phyloP scores from a whole-genome alignment of 345 rosid genomes.

The Euphorbia lathyris region DNA sequence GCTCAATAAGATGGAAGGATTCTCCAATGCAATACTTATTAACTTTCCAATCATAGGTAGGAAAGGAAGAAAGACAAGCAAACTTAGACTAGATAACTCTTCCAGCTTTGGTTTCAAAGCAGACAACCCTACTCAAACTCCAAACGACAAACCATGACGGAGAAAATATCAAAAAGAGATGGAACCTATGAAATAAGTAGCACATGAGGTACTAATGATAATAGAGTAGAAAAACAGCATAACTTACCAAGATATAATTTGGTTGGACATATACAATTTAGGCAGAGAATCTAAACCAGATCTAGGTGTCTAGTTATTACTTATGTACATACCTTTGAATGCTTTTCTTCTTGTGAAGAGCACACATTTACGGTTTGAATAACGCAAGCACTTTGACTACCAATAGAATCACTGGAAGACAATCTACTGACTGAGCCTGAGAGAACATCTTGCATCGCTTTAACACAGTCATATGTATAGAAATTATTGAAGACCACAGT shows the following conservation, averaged over 20 bases:
- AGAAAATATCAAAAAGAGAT: background rate
- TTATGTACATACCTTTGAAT: slow-evolving; percentile 41
- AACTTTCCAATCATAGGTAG: too few relatives aligned
- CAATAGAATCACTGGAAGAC: slow-evolving; percentile 39
- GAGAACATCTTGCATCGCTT: slow-evolving; percentile 41
- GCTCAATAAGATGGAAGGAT: too few relatives aligned
- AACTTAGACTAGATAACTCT: background rate
- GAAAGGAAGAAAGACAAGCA: background rate
- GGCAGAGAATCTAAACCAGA: background rate
- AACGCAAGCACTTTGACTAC: slow-evolving; percentile 52
- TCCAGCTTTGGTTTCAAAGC: too few relatives aligned
- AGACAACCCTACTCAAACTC: background rate
- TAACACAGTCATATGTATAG: slow-evolving; percentile 23
- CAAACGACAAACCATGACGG: background rate
- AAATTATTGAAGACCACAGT: slow-evolving; percentile 50
- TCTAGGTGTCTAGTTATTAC: background rate
- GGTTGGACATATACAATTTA: background rate
- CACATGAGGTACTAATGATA: background rate
- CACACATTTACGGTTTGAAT: slow-evolving; percentile 46
- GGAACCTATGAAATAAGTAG: background rate
- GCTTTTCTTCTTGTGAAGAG: slow-evolving; percentile 37
- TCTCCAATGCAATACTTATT: too few relatives aligned
- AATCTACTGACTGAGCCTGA: slow-evolving; percentile 41
- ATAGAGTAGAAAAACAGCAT: background rate
- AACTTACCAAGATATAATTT: background rate